These are phyloP conservation scores for Hypsizygus ulmarius DNA, from an alignment of 1,284 basidiomycete genomes.

Conservation along the genomic window DNA sequence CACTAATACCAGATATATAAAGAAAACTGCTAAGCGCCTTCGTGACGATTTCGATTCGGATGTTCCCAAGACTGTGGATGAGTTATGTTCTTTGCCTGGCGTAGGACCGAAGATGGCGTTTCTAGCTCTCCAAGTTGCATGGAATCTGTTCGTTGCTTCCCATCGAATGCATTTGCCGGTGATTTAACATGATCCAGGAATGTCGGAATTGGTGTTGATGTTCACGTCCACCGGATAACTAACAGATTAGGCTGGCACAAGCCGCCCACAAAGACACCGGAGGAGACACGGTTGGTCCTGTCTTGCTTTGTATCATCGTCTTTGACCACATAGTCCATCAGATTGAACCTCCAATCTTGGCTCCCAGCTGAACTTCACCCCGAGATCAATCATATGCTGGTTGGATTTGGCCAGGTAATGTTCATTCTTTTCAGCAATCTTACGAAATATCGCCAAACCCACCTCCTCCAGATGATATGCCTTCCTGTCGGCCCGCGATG, in stretches of 20 bases:
- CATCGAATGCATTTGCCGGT: neutral
- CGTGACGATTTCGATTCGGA: slow-evolving; percentile 74
- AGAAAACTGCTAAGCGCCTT: slow-evolving; percentile 66
- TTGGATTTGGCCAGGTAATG: slow-evolving; percentile 88
- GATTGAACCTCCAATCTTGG: slow-evolving; percentile 90
- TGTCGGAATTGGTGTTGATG: slow-evolving; percentile 94
- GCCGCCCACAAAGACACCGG: slow-evolving; percentile 79
- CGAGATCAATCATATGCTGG: slow-evolving; percentile 86
- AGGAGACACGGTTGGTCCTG: slow-evolving; percentile 72
- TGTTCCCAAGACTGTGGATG: slow-evolving; percentile 84
- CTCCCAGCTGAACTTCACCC: slow-evolving; percentile 76
- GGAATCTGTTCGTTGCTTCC: slow-evolving; percentile 61
- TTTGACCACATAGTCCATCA: slow-evolving; percentile 25
- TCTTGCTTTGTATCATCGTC: neutral
- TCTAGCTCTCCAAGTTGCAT: slow-evolving; percentile 78
- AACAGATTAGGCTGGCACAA: slow-evolving; percentile 92
- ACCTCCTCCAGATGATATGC: slow-evolving; percentile 62
- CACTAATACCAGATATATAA: slow-evolving; percentile 59
- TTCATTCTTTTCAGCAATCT: neutral
- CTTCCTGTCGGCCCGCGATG: slow-evolving; percentile 83
- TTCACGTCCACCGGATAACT: slow-evolving; percentile 94
- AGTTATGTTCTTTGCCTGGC: slow-evolving; percentile 79
- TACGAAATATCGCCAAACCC: neutral
- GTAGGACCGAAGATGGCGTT: slow-evolving; percentile 96
- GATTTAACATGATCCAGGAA: slow-evolving; percentile 55